phyloP scores from a whole-genome alignment of 192 early-diverging fungal genomes.

The Backusella australiensis region DNA sequence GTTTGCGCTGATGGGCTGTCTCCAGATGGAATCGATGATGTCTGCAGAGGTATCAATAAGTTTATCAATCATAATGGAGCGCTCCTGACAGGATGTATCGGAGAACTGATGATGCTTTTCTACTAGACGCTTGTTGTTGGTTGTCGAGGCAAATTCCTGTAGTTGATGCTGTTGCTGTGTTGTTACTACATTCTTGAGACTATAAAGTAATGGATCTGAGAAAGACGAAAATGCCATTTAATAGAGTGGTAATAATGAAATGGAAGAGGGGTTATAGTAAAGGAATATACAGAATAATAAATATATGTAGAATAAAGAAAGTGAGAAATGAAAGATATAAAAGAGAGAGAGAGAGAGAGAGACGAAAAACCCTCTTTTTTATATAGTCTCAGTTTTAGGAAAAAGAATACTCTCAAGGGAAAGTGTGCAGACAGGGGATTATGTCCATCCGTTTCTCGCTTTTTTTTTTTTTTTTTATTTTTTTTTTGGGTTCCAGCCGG shows the following conservation, averaged over 20 bases:
- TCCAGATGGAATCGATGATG: constrained; percentile 29
- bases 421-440: background rate
- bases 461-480: background rate
- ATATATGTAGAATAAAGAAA: background rate
- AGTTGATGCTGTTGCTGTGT: background rate
- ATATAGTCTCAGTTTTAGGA: background rate
- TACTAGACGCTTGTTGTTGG: background rate
- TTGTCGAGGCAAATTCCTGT: background rate
- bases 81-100: constrained; percentile 7
- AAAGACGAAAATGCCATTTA: constrained; percentile 1
- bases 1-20: constrained; percentile 1
- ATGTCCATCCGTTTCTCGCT: background rate
- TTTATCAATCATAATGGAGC: constrained; percentile 17
- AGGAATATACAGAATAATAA: background rate
- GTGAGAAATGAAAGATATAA: background rate
- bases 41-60: constrained; percentile 23
- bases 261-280: background rate
- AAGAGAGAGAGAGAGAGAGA: background rate
- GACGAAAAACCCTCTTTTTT: background rate
- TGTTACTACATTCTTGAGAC: background rate
- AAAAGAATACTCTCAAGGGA: constrained; percentile 4
- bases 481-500: constrained; percentile 5
- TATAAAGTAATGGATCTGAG: background rate
- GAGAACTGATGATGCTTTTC: constrained; percentile 12
- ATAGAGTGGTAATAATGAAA: background rate